Evolutionary conservation across 2,329 filamentous ascomycete species (phyloP), one percentile per base, ranked within the genome.

Genomic region (Huntiella moniliformis): DNA sequence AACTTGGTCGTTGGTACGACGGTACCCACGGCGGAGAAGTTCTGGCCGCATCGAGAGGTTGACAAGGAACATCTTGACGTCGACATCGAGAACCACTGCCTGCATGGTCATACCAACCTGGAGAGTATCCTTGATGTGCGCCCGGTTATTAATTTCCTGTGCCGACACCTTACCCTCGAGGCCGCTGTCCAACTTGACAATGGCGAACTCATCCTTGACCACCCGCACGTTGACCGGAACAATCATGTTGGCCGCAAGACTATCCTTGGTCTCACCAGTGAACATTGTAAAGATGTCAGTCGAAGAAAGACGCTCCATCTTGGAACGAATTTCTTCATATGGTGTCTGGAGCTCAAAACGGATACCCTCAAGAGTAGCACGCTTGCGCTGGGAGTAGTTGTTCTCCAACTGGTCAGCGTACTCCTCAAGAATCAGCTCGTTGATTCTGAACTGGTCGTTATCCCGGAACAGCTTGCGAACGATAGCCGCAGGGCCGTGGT

Each of bases 261-360:
- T 83, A 1, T 91, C 80, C 49, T 74, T 70, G 1, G 85, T 96
- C 62, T 98, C 91, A 49, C 88, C 91, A 3, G 91, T 96, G 46
- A 96, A 77, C 79, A 95, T 95, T 35, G 86, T 91, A 61, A 96
- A 98, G 50, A 94, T 75, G 53, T 94, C 84, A 16, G 87, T 79
- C 0, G 77, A 69, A 18, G 67, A 67, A 36, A 94, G 66, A 43
- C 71, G 63, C 38, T 73, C 71, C 57, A 92, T 95, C 52, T 79
- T 77, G 54, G 83, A 80, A 39, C 91, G 77, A 47, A 98, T 70
- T 60, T 98, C 91, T 63, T 98, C 91, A 59, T 94, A 98, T 1
- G 91, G 87, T 15, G 81, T 79, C 56, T 91, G 82, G 43, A 98
- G 67, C 61, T 98, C 91, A 12, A 85, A 87, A 51, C 91, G 82